Conservation (phyloP, 306 rosid species). For the Rosa multiflora region DNA sequence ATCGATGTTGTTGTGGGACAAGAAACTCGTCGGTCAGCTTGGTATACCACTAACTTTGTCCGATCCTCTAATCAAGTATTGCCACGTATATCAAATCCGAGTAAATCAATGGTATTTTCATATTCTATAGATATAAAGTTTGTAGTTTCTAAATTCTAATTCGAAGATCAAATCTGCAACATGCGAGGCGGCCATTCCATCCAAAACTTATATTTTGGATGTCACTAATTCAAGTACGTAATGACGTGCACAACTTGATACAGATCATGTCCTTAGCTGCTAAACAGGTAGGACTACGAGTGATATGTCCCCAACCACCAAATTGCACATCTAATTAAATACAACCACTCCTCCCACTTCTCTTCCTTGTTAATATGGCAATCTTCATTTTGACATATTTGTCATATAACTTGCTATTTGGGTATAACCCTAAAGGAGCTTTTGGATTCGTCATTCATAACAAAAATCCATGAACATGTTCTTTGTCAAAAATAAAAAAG, state of each 20-base stretch:
- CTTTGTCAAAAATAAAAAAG: background rate
- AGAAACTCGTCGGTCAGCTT: background rate
- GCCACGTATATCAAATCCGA: too few species aligned
- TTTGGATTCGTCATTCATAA: background rate
- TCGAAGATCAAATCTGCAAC: too few species aligned
- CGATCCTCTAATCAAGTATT: too few species aligned
- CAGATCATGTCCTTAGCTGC: background rate
- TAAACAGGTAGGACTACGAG: background rate
- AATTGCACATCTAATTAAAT: background rate
- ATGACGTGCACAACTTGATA: background rate
- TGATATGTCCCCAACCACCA: background rate
- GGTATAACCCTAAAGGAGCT: background rate
- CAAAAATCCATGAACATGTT: background rate
- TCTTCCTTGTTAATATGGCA: background rate
- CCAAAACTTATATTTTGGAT: too few species aligned
- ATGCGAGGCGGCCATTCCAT: too few species aligned
- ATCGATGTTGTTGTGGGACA: background rate
- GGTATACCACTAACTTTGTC: background rate
- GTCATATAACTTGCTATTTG: background rate
- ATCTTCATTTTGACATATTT: background rate
- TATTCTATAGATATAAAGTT: too few species aligned
- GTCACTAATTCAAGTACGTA: background rate
- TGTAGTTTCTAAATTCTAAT: too few species aligned
- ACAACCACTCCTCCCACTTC: slow-evolving; percentile 1
- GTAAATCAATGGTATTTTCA: too few species aligned